Evolutionary conservation across 1,284 basidiomycete genomes (phyloP).

Genomic region (Naganishia sp.): DNA sequence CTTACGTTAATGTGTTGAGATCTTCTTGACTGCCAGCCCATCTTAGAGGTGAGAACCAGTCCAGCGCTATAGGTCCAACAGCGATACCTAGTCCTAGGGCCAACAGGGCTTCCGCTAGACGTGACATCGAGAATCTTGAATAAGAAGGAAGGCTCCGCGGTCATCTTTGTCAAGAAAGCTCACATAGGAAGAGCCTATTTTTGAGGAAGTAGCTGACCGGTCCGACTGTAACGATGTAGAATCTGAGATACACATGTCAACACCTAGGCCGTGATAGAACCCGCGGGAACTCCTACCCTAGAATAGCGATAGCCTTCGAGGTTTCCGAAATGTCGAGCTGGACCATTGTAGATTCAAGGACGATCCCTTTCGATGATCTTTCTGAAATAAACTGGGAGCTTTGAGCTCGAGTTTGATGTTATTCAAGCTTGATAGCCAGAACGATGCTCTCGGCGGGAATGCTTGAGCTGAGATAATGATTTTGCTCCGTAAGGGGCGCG

Average conservation of each 20-base stretch:
- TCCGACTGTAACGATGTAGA: slow-evolving; percentile 50
- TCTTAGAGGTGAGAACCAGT: slow-evolving; percentile 60
- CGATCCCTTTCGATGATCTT: neutral
- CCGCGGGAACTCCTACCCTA: slow-evolving; percentile 25
- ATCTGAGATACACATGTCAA: slow-evolving; percentile 36
- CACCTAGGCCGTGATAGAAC: neutral
- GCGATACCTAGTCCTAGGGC: slow-evolving; percentile 92
- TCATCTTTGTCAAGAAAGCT: slow-evolving; percentile 27
- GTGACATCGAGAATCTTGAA: neutral
- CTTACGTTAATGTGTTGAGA: slow-evolving; percentile 63
- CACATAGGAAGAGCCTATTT: slow-evolving; percentile 54
- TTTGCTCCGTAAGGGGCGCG: neutral
- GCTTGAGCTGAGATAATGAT: neutral
- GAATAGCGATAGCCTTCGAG: slow-evolving; percentile 48
- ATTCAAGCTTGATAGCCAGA: neutral
- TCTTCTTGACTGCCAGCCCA: slow-evolving; percentile 65
- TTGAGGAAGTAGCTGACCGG: slow-evolving; percentile 54
- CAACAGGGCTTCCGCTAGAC: slow-evolving; percentile 87
- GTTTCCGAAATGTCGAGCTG: slow-evolving; percentile 49
- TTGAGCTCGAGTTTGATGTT: slow-evolving; percentile 12
- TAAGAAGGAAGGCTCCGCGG: neutral
- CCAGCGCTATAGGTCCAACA: slow-evolving; percentile 57
- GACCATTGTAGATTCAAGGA: slow-evolving; percentile 42
- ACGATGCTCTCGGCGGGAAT: neutral
- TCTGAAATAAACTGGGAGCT: neutral